A percentile compares a stretch with the other conserved stretches of the same genome.
Conservation (phyloP, 208 protist species). For the Crithidia sp. region DNA sequence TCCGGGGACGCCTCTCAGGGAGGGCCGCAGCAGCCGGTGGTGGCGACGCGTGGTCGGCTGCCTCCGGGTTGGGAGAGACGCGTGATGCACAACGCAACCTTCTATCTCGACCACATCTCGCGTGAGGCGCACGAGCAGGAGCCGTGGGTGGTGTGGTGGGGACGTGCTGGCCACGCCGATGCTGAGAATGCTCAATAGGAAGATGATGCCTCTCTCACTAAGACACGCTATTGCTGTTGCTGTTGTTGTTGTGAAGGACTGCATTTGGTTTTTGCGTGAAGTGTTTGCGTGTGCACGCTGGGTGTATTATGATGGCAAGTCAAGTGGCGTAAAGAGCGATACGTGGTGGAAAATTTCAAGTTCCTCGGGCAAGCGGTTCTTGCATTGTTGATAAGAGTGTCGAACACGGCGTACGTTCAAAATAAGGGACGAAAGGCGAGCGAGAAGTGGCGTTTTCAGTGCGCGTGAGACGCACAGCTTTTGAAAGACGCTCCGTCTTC, state of each 20-base stretch:
- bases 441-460: too few species aligned
- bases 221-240: conserved; percentile 3
- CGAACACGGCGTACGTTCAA: too few species aligned
- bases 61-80: conserved; percentile 74
- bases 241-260: conserved; percentile 11
- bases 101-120: conserved; percentile 69
- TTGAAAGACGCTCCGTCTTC: too few species aligned
- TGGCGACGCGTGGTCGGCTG: conserved; percentile 19
- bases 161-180: conserved; percentile 21
- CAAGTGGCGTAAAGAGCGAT: too few species aligned
- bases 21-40: neutral
- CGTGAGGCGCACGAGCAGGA: conserved; percentile 67
- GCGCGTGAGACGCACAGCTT: too few species aligned
- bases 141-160: conserved; percentile 65
- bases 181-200: conserved; percentile 2
- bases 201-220: neutral
- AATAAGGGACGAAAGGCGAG: too few species aligned
- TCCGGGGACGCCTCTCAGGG: neutral
- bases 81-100: conserved; percentile 39
- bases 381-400: too few species aligned
- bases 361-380: too few species aligned
- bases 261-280: neutral
- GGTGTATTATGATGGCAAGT: too few species aligned
- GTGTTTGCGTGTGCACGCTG: neutral
- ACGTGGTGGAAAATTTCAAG: too few species aligned